phyloP scores from a whole-genome alignment of 2,329 filamentous ascomycete species.

The Fonsecaea multimorphosa region DNA sequence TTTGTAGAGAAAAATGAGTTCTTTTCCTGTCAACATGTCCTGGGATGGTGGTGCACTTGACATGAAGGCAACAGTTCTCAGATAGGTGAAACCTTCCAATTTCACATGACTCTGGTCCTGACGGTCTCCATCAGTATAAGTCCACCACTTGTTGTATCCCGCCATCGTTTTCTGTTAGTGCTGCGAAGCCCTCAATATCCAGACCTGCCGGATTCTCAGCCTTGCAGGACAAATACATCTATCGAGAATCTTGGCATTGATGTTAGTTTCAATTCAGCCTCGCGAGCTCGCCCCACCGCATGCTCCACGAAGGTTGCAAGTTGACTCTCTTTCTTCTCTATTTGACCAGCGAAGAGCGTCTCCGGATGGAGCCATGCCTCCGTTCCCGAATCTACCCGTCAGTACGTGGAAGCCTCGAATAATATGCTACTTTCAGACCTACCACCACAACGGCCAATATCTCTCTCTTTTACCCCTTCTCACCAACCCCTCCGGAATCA shows the following conservation, averaged over 20 bases:
- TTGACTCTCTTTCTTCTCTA: neutral
- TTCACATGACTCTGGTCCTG: neutral
- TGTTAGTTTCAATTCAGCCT: neutral
- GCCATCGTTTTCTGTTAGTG: no score
- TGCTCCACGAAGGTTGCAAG: neutral
- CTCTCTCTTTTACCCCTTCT: conserved; percentile 68
- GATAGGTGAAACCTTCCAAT: neutral
- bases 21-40: neutral
- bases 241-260: neutral
- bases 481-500: conserved; percentile 63
- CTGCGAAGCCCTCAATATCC: no score
- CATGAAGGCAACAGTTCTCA: neutral
- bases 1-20: neutral
- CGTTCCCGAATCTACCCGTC: conserved; percentile 40
- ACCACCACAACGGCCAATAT: conserved; percentile 62
- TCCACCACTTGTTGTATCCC: no score
- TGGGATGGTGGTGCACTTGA: neutral
- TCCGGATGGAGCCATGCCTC: conserved; percentile 45
- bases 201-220: neutral
- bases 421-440: conserved; percentile 68
- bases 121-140: neutral
- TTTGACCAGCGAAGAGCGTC: neutral
- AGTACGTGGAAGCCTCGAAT: conserved; percentile 45
- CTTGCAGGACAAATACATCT: neutral
- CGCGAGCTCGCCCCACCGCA: neutral